Conservation (phyloP, 2,329 filamentous ascomycete genomes). For the Rhynchosporium graminicola region DNA sequence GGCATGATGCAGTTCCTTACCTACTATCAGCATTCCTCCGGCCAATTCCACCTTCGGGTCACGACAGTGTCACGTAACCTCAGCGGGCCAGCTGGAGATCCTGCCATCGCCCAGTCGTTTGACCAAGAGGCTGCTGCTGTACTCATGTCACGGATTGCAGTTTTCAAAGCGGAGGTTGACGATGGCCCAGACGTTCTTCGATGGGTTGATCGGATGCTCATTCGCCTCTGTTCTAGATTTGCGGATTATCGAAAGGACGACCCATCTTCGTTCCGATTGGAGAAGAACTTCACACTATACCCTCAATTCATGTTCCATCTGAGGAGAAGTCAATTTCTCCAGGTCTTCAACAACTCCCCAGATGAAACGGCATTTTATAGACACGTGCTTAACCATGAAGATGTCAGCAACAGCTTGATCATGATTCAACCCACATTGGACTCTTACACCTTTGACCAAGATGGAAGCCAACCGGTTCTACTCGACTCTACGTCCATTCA, state of each 20-base stretch:
- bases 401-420: slow-evolving; percentile 92
- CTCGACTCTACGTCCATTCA: slow-evolving; percentile 97
- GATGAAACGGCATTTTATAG: slow-evolving; percentile 99
- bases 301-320: slow-evolving; percentile 99
- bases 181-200: slow-evolving; percentile 97
- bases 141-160: slow-evolving; percentile 97
- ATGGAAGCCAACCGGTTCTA: slow-evolving; percentile 88
- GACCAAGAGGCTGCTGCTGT: slow-evolving; percentile 98
- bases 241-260: slow-evolving; percentile 98
- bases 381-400: slow-evolving; percentile 95
- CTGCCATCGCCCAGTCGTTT: slow-evolving; percentile 93
- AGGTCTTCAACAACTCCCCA: slow-evolving; percentile 99
- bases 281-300: slow-evolving; percentile 99
- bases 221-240: slow-evolving; percentile 92
- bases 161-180: slow-evolving; percentile 98
- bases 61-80: slow-evolving; percentile 91
- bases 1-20: slow-evolving; percentile 98
- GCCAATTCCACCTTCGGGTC: slow-evolving; percentile 93
- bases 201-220: slow-evolving; percentile 99
- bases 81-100: slow-evolving; percentile 91
- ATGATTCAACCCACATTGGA: slow-evolving; percentile 99
- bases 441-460: slow-evolving; percentile 95
- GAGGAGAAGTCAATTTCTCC: slow-evolving; percentile 92
- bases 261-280: slow-evolving; percentile 90
- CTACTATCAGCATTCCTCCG: slow-evolving; percentile 96